phyloP scores from a whole-genome alignment of 164 flowering plant genomes.

The Chimonanthus praecox region DNA sequence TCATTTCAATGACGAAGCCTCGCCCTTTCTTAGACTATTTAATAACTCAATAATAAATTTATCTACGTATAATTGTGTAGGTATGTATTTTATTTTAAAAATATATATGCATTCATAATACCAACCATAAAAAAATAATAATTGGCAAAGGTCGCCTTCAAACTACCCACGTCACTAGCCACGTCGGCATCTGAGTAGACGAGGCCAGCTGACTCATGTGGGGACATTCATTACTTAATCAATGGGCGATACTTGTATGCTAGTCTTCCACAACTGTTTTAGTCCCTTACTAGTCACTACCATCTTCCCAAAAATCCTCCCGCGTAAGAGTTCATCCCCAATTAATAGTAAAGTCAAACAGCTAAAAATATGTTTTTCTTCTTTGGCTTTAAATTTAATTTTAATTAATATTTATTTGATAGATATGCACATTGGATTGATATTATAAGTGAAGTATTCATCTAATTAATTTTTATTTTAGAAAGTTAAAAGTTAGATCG shows the following conservation, averaged over 20 bases:
- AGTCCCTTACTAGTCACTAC: not conserved
- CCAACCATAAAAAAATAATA: not conserved
- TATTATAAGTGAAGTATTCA: too few species aligned
- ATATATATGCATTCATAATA: too few species aligned
- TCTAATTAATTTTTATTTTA: too few species aligned
- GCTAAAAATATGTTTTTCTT: not conserved
- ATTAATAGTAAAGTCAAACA: not conserved
- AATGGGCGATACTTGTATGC: not conserved
- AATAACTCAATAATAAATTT: too few species aligned
- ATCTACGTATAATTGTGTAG: not conserved
- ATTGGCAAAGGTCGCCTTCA: not conserved
- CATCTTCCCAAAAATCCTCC: not conserved
- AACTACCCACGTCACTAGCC: not conserved
- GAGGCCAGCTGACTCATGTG: not conserved
- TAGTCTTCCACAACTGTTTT: not conserved
- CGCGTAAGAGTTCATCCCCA: not conserved
- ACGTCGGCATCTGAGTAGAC: not conserved
- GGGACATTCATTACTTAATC: not conserved
- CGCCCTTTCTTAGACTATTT: not conserved
- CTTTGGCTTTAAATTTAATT: not conserved
- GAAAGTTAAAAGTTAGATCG: too few species aligned
- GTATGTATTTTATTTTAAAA: not conserved
- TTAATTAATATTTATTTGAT: not conserved
- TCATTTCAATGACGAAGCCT: not conserved
- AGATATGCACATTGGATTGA: not conserved